Conservation (phyloP, 2,329 filamentous ascomycete species). For the Botrytis elliptica region DNA sequence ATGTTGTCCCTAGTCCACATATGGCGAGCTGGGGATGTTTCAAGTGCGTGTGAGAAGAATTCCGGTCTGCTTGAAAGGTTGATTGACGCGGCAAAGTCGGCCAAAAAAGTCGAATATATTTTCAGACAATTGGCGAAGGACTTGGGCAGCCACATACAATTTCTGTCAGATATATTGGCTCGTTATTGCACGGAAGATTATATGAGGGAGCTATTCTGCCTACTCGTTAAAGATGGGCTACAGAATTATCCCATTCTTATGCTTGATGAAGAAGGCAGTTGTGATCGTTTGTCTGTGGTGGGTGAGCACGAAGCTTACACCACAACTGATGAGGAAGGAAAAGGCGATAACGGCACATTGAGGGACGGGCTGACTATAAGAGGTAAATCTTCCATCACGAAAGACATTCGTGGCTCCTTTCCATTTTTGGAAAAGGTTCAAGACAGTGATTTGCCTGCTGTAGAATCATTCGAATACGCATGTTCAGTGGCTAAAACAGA, state of each 20-base stretch:
- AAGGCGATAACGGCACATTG: neutral
- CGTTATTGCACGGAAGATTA: neutral
- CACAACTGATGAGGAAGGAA: neutral
- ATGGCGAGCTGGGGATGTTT: neutral
- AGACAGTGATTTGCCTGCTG: neutral
- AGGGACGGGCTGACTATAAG: neutral
- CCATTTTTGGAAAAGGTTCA: too few relatives aligned
- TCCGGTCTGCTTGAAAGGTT: neutral
- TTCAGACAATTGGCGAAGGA: neutral
- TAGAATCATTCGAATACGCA: too few relatives aligned
- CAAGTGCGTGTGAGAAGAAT: neutral
- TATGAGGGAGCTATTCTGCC: neutral
- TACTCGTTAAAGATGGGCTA: rapidly evolving
- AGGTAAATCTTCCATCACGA: too few relatives aligned
- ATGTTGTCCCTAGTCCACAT: too few relatives aligned
- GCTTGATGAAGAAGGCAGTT: neutral
- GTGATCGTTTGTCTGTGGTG: neutral
- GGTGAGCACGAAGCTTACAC: neutral
- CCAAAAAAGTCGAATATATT: neutral
- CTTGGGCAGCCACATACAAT: too few relatives aligned
- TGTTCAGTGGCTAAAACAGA: neutral
- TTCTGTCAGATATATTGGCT: too few relatives aligned
- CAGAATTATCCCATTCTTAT: too few relatives aligned
- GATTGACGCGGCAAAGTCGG: neutral
- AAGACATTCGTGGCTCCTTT: too few relatives aligned